Conservation (phyloP, 805 yeast species). For the Starmerella khaoyaiensis region DNA sequence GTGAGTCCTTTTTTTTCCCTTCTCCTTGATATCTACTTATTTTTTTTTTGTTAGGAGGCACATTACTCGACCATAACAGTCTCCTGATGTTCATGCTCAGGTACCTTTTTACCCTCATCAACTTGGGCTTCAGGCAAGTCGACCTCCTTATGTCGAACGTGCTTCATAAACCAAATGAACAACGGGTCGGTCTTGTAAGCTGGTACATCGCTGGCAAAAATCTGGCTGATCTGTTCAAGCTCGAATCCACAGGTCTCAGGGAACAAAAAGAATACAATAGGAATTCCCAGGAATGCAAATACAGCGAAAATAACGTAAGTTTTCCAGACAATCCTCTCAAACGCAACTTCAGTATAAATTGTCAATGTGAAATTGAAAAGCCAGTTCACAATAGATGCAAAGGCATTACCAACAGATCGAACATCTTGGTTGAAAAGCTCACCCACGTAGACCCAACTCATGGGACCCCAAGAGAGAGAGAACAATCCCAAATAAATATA, state of each 20-base stretch:
- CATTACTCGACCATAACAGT: slow-evolving; percentile 2
- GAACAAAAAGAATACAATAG: slow-evolving; percentile 44
- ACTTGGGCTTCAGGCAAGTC: slow-evolving; percentile 8
- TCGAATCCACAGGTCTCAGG: slow-evolving; percentile 56
- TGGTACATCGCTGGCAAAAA: slow-evolving; percentile 33
- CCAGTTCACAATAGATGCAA: slow-evolving; percentile 71
- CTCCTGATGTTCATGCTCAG: slow-evolving; percentile 9
- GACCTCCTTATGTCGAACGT: slow-evolving; percentile 12
- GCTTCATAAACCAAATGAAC: slow-evolving; percentile 12
- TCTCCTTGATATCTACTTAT: not conserved
- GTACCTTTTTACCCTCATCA: not conserved
- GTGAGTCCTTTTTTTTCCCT: no score
- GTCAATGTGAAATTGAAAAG: slow-evolving; percentile 63
- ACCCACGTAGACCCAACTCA: slow-evolving; percentile 54
- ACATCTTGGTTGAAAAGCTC: slow-evolving; percentile 59
- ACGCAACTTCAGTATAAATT: slow-evolving; percentile 55
- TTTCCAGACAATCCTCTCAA: slow-evolving; percentile 59
- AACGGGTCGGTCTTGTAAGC: slow-evolving; percentile 20
- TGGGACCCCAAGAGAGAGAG: slow-evolving; percentile 79
- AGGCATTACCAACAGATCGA: slow-evolving; percentile 61
- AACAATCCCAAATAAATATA: slow-evolving; percentile 58
- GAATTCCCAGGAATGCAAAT: slow-evolving; percentile 42
- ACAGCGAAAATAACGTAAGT: slow-evolving; percentile 65
- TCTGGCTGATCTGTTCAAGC: slow-evolving; percentile 53
- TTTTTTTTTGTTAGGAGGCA: not conserved